These are phyloP conservation scores for Chimonanthus salicifolius DNA, from an alignment of 164 flowering plant genomes.

Conservation along the genomic window DNA sequence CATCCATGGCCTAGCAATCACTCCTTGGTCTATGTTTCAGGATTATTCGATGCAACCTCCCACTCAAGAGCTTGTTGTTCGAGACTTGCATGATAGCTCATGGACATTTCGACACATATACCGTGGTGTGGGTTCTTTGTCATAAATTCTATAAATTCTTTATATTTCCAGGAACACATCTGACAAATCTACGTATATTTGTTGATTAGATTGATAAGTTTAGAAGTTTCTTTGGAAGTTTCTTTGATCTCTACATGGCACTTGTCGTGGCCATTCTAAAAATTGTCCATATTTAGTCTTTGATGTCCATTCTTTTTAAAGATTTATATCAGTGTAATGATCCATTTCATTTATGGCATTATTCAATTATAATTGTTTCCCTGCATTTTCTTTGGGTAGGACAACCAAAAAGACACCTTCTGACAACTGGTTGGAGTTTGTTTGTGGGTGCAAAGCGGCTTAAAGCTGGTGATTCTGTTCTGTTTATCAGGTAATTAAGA, in stretches of 20 bases:
- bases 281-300: too few relatives aligned
- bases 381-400: slow-evolving; percentile 33
- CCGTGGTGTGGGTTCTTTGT: slow-evolving; percentile 53
- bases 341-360: too few relatives aligned
- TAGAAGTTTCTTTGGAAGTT: not conserved
- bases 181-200: too few relatives aligned
- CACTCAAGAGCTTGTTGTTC: slow-evolving; percentile 86
- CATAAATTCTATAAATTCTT: not conserved
- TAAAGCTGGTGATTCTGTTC: slow-evolving; percentile 87
- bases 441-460: slow-evolving; percentile 93
- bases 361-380: not conserved
- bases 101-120: slow-evolving; percentile 99
- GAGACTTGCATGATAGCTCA: slow-evolving; percentile 85
- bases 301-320: too few relatives aligned
- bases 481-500: slow-evolving; percentile 75
- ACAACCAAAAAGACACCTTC: slow-evolving; percentile 96
- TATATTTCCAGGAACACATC: not conserved
- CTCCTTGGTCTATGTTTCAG: slow-evolving; percentile 30
- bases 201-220: too few relatives aligned
- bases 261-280: too few relatives aligned
- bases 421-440: slow-evolving; percentile 97
- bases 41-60: slow-evolving; percentile 96
- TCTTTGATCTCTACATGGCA: not conserved
- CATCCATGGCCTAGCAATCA: not conserved
- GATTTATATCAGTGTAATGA: too few relatives aligned